Evolutionary conservation across 331 rosid genomes (phyloP).

Genomic region (Arachis monticola): DNA sequence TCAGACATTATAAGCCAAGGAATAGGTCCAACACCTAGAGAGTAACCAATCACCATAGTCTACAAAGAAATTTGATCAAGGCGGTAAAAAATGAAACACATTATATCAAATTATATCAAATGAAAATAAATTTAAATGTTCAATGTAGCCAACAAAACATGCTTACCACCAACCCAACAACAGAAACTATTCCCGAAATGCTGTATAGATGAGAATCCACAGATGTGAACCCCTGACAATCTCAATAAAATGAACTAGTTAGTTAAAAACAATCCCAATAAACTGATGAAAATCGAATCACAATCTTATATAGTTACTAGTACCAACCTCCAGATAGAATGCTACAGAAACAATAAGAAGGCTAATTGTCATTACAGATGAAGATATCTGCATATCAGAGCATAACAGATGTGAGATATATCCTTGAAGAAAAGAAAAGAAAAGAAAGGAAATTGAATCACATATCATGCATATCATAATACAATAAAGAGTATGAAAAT

Average conservation of each 20-base stretch:
- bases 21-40: constrained; percentile 78
- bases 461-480: constrained; percentile 4
- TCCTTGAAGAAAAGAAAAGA: neutral
- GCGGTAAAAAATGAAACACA: neutral
- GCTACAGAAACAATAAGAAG: constrained; percentile 72
- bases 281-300: constrained; percentile 27
- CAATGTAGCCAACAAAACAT: constrained; percentile 33
- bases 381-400: constrained; percentile 61
- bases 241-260: neutral
- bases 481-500: neutral
- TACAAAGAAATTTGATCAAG: constrained; percentile 37
- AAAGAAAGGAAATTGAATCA: neutral
- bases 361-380: constrained; percentile 69
- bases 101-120: neutral
- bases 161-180: constrained; percentile 73
- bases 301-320: constrained; percentile 15
- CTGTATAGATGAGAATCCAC: constrained; percentile 54
- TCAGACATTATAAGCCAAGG: constrained; percentile 96
- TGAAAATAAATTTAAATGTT: neutral
- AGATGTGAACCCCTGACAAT: constrained; percentile 50
- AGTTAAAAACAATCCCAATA: constrained; percentile 21
- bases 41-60: constrained; percentile 62
- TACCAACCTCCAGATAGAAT: constrained; percentile 68
- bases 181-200: constrained; percentile 62
- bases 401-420: constrained; percentile 16